Percentiles rank a stretch among this genome's conserved stretches.
Conservation (phyloP, 208 protist genomes). For the Trypanosoma mega region DNA sequence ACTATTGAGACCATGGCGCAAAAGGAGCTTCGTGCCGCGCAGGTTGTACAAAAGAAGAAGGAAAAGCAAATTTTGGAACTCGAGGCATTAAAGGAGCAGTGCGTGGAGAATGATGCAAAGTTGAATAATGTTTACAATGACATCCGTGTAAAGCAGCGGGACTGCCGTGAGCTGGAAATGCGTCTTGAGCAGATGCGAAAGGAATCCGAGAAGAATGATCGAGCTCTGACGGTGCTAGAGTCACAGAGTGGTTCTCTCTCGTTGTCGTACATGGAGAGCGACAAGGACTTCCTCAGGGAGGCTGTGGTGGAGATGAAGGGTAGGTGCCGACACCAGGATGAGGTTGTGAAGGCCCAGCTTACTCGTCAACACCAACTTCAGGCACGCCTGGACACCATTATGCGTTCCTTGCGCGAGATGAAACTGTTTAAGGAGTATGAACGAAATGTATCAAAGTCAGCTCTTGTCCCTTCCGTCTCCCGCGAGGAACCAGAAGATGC, state of each 20-base stretch:
- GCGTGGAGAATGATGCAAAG: constrained; percentile 43
- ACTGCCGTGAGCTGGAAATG: constrained; percentile 60
- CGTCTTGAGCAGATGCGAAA: constrained; percentile 55
- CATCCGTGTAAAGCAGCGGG: constrained; percentile 65
- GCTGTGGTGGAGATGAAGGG: constrained; percentile 65
- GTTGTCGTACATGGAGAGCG: constrained; percentile 64
- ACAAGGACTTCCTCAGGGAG: constrained; percentile 73
- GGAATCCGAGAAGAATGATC: constrained; percentile 40
- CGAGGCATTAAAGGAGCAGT: constrained; percentile 33
- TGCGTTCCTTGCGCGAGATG: constrained; percentile 78
- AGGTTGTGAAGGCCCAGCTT: constrained; percentile 77
- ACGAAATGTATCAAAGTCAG: constrained; percentile 66
- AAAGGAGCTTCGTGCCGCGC: constrained; percentile 57
- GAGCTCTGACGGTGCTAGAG: constrained; percentile 44
- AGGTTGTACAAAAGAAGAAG: constrained; percentile 69
- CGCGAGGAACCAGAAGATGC: constrained; percentile 81
- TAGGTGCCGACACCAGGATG: constrained; percentile 71
- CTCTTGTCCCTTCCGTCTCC: constrained; percentile 64
- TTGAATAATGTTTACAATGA: constrained; percentile 74
- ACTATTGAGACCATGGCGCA: constrained; percentile 50
- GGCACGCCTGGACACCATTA: constrained; percentile 66
- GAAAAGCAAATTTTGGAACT: constrained; percentile 54
- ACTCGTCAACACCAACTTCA: constrained; percentile 83
- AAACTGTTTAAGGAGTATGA: constrained; percentile 78
- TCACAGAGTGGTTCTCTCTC: constrained; percentile 34